These are phyloP conservation scores for Sarocladiaceae sp. DNA, from an alignment of 2,329 filamentous ascomycete genomes.

Conservation along the genomic window DNA sequence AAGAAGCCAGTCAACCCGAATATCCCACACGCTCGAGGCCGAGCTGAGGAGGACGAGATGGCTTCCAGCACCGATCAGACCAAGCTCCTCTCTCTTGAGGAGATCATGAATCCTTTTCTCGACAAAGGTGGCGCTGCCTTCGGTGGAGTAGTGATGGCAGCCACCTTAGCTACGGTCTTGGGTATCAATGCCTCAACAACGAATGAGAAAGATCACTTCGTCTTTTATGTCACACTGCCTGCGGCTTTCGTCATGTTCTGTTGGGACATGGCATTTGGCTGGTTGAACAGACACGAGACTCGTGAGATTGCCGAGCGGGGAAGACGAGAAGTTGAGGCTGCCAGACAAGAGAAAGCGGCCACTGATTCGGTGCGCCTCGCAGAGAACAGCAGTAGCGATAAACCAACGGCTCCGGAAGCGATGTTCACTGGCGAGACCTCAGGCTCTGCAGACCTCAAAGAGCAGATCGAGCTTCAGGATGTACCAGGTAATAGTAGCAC, in stretches of 20 bases:
- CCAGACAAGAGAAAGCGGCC: not conserved
- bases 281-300: constrained; percentile 56
- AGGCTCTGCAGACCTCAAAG: no score
- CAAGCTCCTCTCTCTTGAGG: constrained; percentile 51
- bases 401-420: no score
- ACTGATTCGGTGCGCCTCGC: no score
- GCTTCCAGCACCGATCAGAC: constrained; percentile 29
- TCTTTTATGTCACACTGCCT: constrained; percentile 64
- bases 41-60: constrained; percentile 36
- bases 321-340: not conserved
- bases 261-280: constrained; percentile 60
- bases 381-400: no score
- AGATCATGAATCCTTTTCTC: constrained; percentile 70
- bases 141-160: constrained; percentile 59
- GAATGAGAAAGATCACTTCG: constrained; percentile 43
- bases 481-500: no score
- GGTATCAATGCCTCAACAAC: constrained; percentile 57
- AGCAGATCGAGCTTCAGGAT: no score
- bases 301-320: constrained; percentile 45
- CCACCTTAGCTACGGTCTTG: constrained; percentile 59
- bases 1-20: constrained; percentile 64
- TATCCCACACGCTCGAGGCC: constrained; percentile 56
- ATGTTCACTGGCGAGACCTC: no score
- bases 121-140: constrained; percentile 61
- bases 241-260: constrained; percentile 62